A percentile compares a stretch with the other conserved stretches of the same genome.
phyloP scores from a whole-genome alignment of 805 yeast genomes.

The Metschnikowia corniflorae region DNA sequence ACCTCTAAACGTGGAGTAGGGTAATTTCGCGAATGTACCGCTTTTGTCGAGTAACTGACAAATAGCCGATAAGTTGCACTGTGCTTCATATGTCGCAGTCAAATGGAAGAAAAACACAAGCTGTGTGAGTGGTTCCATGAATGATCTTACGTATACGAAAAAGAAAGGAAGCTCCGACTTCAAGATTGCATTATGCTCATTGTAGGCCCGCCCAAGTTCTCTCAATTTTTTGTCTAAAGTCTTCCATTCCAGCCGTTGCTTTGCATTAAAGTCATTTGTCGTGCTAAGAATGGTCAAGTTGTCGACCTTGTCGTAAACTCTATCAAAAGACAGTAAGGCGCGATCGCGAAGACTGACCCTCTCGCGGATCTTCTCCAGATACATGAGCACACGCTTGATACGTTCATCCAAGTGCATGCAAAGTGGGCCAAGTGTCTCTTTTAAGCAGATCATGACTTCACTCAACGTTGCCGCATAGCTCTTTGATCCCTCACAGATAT shows the following conservation, averaged over 20 bases:
- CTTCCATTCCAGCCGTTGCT: slow-evolving; percentile 26
- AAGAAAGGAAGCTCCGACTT: slow-evolving; percentile 48
- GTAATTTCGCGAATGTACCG: not conserved
- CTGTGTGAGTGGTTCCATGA: slow-evolving; percentile 30
- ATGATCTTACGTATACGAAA: slow-evolving; percentile 27
- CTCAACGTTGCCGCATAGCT: slow-evolving; percentile 18
- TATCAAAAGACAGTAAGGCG: slow-evolving; percentile 38
- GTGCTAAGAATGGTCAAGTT: slow-evolving; percentile 31
- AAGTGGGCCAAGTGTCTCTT: slow-evolving; percentile 9
- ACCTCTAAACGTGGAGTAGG: not conserved
- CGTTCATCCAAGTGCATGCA: slow-evolving; percentile 14
- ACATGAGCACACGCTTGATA: slow-evolving; percentile 13
- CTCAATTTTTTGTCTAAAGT: slow-evolving; percentile 26
- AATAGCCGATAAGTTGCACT: slow-evolving; percentile 20
- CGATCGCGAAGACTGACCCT: slow-evolving; percentile 28
- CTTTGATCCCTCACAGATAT: slow-evolving; percentile 19
- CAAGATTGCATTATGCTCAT: slow-evolving; percentile 33
- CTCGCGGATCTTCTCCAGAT: slow-evolving; percentile 24
- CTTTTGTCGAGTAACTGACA: slow-evolving; percentile 8
- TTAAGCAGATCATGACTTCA: slow-evolving; percentile 13
- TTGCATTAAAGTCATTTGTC: slow-evolving; percentile 29
- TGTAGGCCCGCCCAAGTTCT: slow-evolving; percentile 25
- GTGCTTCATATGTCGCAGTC: slow-evolving; percentile 29
- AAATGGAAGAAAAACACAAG: slow-evolving; percentile 39
- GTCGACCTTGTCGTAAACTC: slow-evolving; percentile 26